phyloP scores from a whole-genome alignment of 73 alveolate genomes.

The Paraurostyla sp. region DNA sequence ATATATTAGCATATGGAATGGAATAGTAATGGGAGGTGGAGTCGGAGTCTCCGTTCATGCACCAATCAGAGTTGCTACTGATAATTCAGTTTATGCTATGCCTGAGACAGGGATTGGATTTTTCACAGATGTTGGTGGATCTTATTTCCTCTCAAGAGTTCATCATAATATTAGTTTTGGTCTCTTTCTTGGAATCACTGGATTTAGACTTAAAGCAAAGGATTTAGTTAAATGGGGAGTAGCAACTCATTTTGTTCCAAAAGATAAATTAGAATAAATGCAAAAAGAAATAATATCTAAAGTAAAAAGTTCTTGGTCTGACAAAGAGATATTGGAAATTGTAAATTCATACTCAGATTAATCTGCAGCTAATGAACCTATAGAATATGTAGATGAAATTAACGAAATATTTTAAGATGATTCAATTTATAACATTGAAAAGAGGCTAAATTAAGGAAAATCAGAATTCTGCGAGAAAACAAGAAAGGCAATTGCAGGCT shows the following conservation, averaged over 20 bases:
- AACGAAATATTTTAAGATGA: constrained; percentile 59
- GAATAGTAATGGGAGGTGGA: constrained; percentile 98
- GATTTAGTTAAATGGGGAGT: constrained; percentile 91
- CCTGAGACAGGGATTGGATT: constrained; percentile 97
- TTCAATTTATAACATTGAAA: constrained; percentile 44
- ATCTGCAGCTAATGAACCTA: background rate
- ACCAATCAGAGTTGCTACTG: constrained; percentile 95
- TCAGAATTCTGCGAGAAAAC: constrained; percentile 57
- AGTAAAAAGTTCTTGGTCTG: constrained; percentile 25
- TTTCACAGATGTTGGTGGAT: constrained; percentile 97
- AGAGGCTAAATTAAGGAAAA: constrained; percentile 37
- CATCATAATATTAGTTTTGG: constrained; percentile 80
- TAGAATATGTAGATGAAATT: constrained; percentile 45
- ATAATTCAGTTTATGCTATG: constrained; percentile 95
- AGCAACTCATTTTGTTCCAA: constrained; percentile 90
- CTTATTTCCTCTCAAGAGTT: constrained; percentile 91
- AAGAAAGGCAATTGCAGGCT: constrained; percentile 11
- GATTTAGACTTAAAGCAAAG: constrained; percentile 85
- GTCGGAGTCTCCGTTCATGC: constrained; percentile 96
- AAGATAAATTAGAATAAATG: constrained; percentile 63
- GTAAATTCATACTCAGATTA: constrained; percentile 61
- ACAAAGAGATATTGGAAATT: constrained; percentile 53
- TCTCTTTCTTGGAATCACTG: constrained; percentile 90
- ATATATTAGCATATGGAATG: constrained; percentile 91
- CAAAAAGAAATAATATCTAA: constrained; percentile 56